phyloP scores from a whole-genome alignment of 2,329 filamentous ascomycete genomes.

The Ceratocystis alfenasii region DNA sequence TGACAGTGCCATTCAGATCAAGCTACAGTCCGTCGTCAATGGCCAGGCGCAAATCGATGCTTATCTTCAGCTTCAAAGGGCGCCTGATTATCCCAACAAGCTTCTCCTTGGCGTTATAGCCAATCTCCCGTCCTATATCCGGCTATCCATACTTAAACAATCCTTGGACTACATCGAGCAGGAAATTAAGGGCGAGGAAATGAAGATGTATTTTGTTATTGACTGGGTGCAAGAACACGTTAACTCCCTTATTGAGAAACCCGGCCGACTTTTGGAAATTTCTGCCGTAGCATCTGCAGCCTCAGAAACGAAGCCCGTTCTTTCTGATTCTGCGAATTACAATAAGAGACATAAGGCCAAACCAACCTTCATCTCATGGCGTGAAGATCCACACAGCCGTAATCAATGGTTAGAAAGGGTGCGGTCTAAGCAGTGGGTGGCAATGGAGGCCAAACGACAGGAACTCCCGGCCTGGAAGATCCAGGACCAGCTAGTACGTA shows the following conservation, averaged over 20 bases:
- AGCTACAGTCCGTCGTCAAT: constrained; percentile 46
- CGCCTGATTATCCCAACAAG: constrained; percentile 59
- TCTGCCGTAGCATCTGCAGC: constrained; percentile 62
- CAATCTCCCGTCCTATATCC: constrained; percentile 79
- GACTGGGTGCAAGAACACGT: constrained; percentile 87
- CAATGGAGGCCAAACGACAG: constrained; percentile 55
- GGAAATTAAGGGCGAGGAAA: constrained; percentile 67
- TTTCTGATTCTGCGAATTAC: constrained; percentile 25
- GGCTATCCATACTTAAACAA: constrained; percentile 73
- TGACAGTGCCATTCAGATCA: constrained; percentile 56
- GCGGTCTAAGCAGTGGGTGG: constrained; percentile 56
- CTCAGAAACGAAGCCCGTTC: constrained; percentile 37
- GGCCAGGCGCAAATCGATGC: constrained; percentile 42
- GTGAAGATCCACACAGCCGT: constrained; percentile 40
- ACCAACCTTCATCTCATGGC: constrained; percentile 24
- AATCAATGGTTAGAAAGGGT: constrained; percentile 53
- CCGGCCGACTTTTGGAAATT: constrained; percentile 73
- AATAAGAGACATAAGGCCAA: constrained; percentile 22
- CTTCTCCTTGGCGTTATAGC: constrained; percentile 58
- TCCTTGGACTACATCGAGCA: constrained; percentile 59
- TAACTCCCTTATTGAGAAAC: constrained; percentile 68
- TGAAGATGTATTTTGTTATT: constrained; percentile 75
- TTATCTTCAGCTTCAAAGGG: constrained; percentile 55
- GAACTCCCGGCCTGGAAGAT: constrained; percentile 80
- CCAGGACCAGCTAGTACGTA: constrained; percentile 61